phyloP scores from a whole-genome alignment of 2,329 filamentous ascomycete genomes.

The Colletotrichum camelliae region DNA sequence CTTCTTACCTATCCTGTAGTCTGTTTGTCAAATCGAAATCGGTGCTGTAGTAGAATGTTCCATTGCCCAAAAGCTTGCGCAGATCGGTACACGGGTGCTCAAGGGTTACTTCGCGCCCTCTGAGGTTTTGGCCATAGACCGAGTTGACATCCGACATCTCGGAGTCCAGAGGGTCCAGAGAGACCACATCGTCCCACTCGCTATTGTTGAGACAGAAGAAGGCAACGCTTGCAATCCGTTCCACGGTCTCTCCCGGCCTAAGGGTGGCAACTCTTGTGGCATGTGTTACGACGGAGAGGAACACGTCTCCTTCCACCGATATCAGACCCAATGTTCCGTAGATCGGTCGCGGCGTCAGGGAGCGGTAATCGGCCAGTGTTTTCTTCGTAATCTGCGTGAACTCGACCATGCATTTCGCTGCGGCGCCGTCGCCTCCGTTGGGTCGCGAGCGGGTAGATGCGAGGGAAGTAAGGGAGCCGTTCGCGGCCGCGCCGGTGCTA shows the following conservation, averaged over 20 bases:
- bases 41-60: slow-evolving; percentile 98
- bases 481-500: slow-evolving; percentile 62
- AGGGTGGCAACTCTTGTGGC: slow-evolving; percentile 81
- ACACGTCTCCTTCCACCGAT: slow-evolving; percentile 82
- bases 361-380: slow-evolving; percentile 78
- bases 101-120: slow-evolving; percentile 71
- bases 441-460: slow-evolving; percentile 50
- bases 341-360: slow-evolving; percentile 74
- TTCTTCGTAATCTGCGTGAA: slow-evolving; percentile 71
- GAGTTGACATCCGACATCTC: slow-evolving; percentile 54
- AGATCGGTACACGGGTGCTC: slow-evolving; percentile 92
- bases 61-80: slow-evolving; percentile 90
- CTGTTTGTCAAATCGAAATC: slow-evolving; percentile 96
- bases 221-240: slow-evolving; percentile 84
- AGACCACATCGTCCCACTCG: slow-evolving; percentile 81
- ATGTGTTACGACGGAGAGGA: slow-evolving; percentile 86
- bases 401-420: slow-evolving; percentile 84
- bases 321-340: slow-evolving; percentile 90
- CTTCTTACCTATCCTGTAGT: slow-evolving; percentile 77
- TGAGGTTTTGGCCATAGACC: slow-evolving; percentile 56
- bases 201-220: slow-evolving; percentile 92
- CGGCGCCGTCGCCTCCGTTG: slow-evolving; percentile 44
- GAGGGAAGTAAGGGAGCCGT: slow-evolving; percentile 63
- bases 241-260: slow-evolving; percentile 85
- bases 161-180: slow-evolving; percentile 56